phyloP scores from a whole-genome alignment of 2,329 filamentous ascomycete genomes.

The Elsinoe perseae region DNA sequence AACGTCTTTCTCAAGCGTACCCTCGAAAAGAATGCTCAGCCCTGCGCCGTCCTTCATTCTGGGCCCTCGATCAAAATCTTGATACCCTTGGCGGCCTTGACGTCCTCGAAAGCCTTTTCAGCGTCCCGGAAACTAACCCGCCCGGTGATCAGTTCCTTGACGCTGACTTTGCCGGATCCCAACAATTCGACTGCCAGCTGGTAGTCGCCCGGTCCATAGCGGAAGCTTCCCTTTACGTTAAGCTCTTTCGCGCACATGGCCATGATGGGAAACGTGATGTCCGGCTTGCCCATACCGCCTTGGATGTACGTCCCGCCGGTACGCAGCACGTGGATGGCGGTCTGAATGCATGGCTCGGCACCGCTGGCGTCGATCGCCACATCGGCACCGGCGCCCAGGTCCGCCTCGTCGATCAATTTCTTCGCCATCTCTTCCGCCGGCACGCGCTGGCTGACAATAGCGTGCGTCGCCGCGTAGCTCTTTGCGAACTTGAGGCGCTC shows the following conservation, averaged over 20 bases:
- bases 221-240: slow-evolving; percentile 63
- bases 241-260: slow-evolving; percentile 80
- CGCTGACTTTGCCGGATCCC: slow-evolving; percentile 57
- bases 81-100: slow-evolving; percentile 71
- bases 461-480: slow-evolving; percentile 35
- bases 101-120: slow-evolving; percentile 75
- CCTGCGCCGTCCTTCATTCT: slow-evolving; percentile 5
- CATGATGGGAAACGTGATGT: slow-evolving; percentile 86
- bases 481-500: slow-evolving; percentile 49
- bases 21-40: not conserved
- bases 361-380: slow-evolving; percentile 74
- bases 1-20: not conserved
- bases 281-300: slow-evolving; percentile 76
- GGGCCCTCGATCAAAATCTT: slow-evolving; percentile 47
- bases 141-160: slow-evolving; percentile 68
- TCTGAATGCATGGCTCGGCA: slow-evolving; percentile 70
- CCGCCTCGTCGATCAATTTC: slow-evolving; percentile 20
- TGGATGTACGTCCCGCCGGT: slow-evolving; percentile 69
- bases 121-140: slow-evolving; percentile 71
- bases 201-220: slow-evolving; percentile 56
- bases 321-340: slow-evolving; percentile 60
- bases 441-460: slow-evolving; percentile 26
- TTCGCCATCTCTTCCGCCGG: slow-evolving; percentile 23
- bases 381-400: slow-evolving; percentile 52
- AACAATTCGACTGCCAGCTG: slow-evolving; percentile 71